Evolutionary conservation across 208 protist species (phyloP), one percentile per base, ranked within the genome.

Genomic region (Leptomonas pyrrhocoris): DNA sequence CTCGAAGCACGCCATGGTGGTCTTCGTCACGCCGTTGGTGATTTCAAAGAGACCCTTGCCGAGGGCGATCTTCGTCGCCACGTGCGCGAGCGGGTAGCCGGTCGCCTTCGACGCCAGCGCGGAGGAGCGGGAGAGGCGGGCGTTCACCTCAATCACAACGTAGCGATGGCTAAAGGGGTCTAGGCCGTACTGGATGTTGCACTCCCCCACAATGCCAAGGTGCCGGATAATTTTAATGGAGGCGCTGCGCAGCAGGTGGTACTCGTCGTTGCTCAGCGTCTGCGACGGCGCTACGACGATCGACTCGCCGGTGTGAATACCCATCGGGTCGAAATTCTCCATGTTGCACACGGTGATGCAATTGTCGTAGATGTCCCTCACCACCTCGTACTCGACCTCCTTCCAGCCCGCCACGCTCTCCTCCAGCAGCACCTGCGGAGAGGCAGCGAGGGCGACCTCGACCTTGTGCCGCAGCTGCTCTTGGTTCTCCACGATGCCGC

Each of bases 281-380:
- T 99, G 96, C 25, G 98, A 99, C 27, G 98, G 98, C 2, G 98
- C 98, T 28, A 99, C 98, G 34, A 99, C 98, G 80, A 99, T 99
- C 31, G 97, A 99, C 62, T 99, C 98, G 58, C 98, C 98, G 38
- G 98, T 99, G 87, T 99, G 98, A 74, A 99, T 96, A 42, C 98
- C 98, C 70, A 98, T 90, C 27, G 95, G 96, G 74, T 99, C 96
- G 77, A 99, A 99, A 87, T 99, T 99, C 85, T 99, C 98, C 98
- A 99, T 99, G 85, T 99, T 99, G 89, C 98, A 99, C 59, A 99
- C 98, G 30, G 98, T 99, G 68, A 99, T 99, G 86, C 98, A 99
- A 88, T 99, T 99, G 84, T 99, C 98, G 60, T 98, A 89, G 59
- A 90, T 89, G 75, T 99, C 98, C 66, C 97, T 86, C 34, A 99